These are phyloP conservation scores for Lumnitzera littorea DNA, from an alignment of 345 rosid genomes.

Conservation along the genomic window DNA sequence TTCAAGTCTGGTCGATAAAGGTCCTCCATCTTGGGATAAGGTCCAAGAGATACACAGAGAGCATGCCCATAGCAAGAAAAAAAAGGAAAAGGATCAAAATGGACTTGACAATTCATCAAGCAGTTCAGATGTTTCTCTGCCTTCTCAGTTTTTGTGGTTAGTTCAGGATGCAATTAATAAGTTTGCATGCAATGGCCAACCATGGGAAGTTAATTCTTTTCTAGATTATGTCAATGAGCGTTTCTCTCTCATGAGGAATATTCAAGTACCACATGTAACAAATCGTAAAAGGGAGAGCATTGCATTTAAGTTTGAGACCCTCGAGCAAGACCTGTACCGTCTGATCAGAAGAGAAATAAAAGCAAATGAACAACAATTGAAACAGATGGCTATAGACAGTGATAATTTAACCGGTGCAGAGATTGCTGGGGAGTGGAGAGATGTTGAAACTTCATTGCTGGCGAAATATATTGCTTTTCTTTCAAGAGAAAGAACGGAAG, in stretches of 20 bases:
- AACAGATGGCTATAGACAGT: conserved; percentile 18
- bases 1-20: conserved; percentile 65
- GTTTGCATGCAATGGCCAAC: conserved; percentile 27
- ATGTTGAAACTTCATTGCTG: conserved; percentile 38
- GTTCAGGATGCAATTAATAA: conserved; percentile 42
- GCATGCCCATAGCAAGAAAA: conserved; percentile 14
- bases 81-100: conserved; percentile 24
- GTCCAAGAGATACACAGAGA: conserved; percentile 29
- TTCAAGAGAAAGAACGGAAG: conserved; percentile 35
- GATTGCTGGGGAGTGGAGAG: conserved; percentile 19
- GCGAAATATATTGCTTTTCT: conserved; percentile 42
- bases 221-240: conserved; percentile 47
- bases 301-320: conserved; percentile 31
- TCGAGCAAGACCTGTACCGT: conserved; percentile 59
- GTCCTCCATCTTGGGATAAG: conserved; percentile 65
- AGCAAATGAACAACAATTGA: conserved; percentile 16
- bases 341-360: conserved; percentile 30
- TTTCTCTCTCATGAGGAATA: conserved; percentile 36
- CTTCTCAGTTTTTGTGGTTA: conserved; percentile 33
- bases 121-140: conserved; percentile 24
- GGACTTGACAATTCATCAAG: conserved; percentile 25
- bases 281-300: conserved; percentile 32
- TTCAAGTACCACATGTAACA: conserved; percentile 29
- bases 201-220: conserved; percentile 39
- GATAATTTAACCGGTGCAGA: conserved; percentile 22